Base-by-base conservation (phyloP, 805 yeast genomes). In the Metschnikowia aberdeeniae region DNA sequence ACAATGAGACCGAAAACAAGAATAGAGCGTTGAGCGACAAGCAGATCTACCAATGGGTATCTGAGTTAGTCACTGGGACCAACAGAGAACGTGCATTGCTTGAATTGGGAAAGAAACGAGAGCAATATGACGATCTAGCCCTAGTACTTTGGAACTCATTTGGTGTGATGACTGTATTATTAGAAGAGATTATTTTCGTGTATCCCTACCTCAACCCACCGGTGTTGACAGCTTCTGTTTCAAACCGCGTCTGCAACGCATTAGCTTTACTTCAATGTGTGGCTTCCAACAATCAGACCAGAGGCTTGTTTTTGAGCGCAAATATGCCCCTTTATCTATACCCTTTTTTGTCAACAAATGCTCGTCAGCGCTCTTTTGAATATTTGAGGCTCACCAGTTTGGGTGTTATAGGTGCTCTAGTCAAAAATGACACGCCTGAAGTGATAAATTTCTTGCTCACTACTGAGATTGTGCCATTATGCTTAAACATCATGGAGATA, bases 391-490 rank as follows among this genome's bases (percentile, higher is more conserved):
- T 92, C 52, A 93, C 99, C 1, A 86, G 96, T 43, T 77, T 92
- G 49, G 99, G 99, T 33, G 99, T 92, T 6, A 87, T 92, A 61
- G 99, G 99, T 17, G 98, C 99, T 0, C 72, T 92, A 45, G 98
- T 93, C 22, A 92, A 93, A 58, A 92, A 90, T 63, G 99, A 92
- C 60, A 86, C 96, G 4, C 89, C 96, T 12, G 96, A 92, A 56
- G 98, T 92, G 36, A 90, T 93, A 51, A 86, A 86, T 51, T 92
- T 93, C 60, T 69, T 92, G 58, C 73, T 92, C 36, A 83, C 96
- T n/a, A 93, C 99, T 0, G 99, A 92, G 63, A 92, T 93, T 56
- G 95, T 93, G 29, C 99, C 99, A 5, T 69, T 93, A 45, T 93
- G 99, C 62, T 72, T 92, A 47, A 83, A 93, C 57, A 92, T 93